Evolutionary conservation across 805 yeast genomes (phyloP).

Genomic region (Sugiyamaella mastotermitis): DNA sequence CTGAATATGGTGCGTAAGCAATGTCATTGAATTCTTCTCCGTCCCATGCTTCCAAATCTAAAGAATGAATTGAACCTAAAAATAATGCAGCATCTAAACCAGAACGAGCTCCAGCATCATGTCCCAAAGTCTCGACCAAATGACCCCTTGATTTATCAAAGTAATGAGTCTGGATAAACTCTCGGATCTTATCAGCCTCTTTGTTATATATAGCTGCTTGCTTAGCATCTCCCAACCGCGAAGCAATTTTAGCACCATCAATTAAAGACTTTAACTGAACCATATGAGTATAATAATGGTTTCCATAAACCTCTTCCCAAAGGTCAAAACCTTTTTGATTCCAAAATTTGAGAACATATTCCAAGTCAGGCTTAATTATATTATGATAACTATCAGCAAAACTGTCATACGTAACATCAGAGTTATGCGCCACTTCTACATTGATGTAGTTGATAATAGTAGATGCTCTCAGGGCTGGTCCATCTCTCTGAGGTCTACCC

Average conservation of each 20-base stretch:
- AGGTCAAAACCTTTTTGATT: slow-evolving; percentile 64
- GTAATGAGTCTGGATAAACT: neutral
- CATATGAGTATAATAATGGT: slow-evolving; percentile 74
- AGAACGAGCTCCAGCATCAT: slow-evolving; percentile 38
- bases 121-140: slow-evolving; percentile 63
- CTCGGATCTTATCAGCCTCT: slow-evolving; percentile 1
- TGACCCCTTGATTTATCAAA: slow-evolving; percentile 37
- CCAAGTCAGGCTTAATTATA: slow-evolving; percentile 63
- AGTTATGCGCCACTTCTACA: slow-evolving; percentile 32
- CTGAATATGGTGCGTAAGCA: slow-evolving; percentile 25
- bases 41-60: slow-evolving; percentile 15
- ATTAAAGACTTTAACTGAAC: slow-evolving; percentile 66
- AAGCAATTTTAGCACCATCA: slow-evolving; percentile 42
- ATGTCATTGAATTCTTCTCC: slow-evolving; percentile 15
- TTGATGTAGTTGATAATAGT: slow-evolving; percentile 54
- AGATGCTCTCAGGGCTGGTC: slow-evolving; percentile 77
- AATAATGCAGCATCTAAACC: slow-evolving; percentile 80
- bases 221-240: slow-evolving; percentile 22
- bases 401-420: slow-evolving; percentile 24
- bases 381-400: slow-evolving; percentile 40
- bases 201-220: slow-evolving; percentile 4
- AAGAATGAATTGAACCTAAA: slow-evolving; percentile 37
- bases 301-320: slow-evolving; percentile 82
- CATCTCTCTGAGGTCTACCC: slow-evolving; percentile 97
- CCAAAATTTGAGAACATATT: slow-evolving; percentile 62